Evolutionary conservation across 768 basidiomycete species (phyloP), one percentile per base, ranked within the genome.

Genomic region (Mycena capillaripes): DNA sequence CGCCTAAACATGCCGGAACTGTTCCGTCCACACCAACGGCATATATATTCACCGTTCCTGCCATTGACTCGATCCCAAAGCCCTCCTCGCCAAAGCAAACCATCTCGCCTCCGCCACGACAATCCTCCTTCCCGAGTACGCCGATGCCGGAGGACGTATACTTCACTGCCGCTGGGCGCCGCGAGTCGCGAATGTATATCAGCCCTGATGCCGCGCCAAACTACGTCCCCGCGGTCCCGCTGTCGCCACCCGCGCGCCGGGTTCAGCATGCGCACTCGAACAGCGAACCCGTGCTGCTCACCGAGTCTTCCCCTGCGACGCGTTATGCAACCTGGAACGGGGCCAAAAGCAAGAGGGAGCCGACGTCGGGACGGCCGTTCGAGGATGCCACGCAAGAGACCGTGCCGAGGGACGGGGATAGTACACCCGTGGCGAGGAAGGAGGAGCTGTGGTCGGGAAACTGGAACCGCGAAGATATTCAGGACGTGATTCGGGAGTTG

Each of bases 381-480:
- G 70, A 69, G 23, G 59, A 71, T 66, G 4, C 38, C 17, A 17
- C 2, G 40, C 65, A 42, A 30, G 36, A 21, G 16, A 29, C 19
- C 16, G 14, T 17, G 16, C 19, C 50, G 0, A 4, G 14, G 6
- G 40, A 42, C 14, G 66, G 27, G 32, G 60, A 56, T 8, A 72
- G 27, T 19, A 75, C 74, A 6, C 70, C 70, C 38, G 70, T 75
- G 1, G 48, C 36, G 27, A 62, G 73, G 60, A 71, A 53, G 34
- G 73, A 75, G 40, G 62, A 66, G 14, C 16, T 57, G 57, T 75
- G 74, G 74, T 56, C 63, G 1, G 74, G 74, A 29, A 55, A 69
- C 38, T 75, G 74, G 74, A 75, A 75, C 30, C 66, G 74, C 21
- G 74, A 66, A 10, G 64, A 72, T 25, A 75, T 75, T 30, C 74